Evolutionary conservation across 495 filamentous ascomycete genomes (phyloP), one percentile per base, ranked within the genome.

Genomic region (Tuber microsphaerosporum): DNA sequence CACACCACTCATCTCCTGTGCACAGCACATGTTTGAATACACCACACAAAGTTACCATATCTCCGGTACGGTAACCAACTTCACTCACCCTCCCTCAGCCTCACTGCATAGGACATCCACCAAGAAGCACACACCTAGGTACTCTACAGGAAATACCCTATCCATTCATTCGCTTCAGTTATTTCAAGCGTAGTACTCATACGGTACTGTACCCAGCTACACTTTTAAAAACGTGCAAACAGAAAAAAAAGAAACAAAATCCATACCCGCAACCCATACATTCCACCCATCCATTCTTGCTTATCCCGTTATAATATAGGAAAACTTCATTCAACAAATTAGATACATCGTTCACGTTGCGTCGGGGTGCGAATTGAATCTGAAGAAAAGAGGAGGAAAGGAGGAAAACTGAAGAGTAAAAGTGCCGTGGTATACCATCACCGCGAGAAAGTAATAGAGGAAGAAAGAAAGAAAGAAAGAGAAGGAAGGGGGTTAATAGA

Each of bases 181-280:
- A 65, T 16, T 31, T 31, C 56, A 31, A 65, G 14, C 10, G 31
- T 9, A 65, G 56, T 31, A 65, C 56, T 65, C 56, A 65, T 8
- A 65, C n/a, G 8, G n/a, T 31, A 61, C 22, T 26, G n/a, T 16
- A 14, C 10, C 51, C 51, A 61, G 26, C 51, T 61, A 10, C 10
- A 26, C 22, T 61, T 61, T 61, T 26, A 61, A 9, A 61, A 61
- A 61, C 10, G n/a, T 31, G 51, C n/a, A 61, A 61, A 61, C n/a
- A 61, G n/a, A 44, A 75, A 41, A 72, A 41, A 70, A 43, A 70
- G 69, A 72, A 77, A 76, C 26, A 71, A 71, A 75, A 75, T n/a
- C n/a, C n/a, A n/a, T n/a, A 73, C 65, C 71, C 34, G 71, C 44
- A 51, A 76, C 41, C 20, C 41, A 79, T 70, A 51, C 22, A 61